Percentiles rank a stretch among this genome's conserved stretches.
Evolutionary conservation across 805 yeast genomes (phyloP).

Genomic region (Jamesozyma hellenica): DNA sequence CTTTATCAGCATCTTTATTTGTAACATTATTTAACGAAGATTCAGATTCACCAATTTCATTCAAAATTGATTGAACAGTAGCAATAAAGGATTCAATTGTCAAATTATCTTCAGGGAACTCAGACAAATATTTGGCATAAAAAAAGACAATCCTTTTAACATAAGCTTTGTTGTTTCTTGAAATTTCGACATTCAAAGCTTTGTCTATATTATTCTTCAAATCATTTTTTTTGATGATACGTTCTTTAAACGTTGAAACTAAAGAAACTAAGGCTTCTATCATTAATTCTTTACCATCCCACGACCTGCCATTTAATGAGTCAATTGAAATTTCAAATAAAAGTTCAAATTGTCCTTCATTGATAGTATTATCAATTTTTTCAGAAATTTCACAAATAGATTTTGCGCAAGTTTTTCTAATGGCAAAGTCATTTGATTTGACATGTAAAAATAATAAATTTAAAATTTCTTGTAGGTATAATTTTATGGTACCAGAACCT

Average conservation of each 20-base stretch:
- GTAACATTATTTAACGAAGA: background rate
- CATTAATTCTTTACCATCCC: slow-evolving; percentile 79
- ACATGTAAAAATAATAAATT: slow-evolving; percentile 41
- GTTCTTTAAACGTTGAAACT: slow-evolving; percentile 36
- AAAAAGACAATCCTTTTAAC: slow-evolving; percentile 44
- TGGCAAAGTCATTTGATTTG: slow-evolving; percentile 46
- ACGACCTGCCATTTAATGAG: slow-evolving; percentile 67
- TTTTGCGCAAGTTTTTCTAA: slow-evolving; percentile 62
- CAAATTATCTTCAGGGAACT: slow-evolving; percentile 23
- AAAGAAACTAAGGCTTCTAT: slow-evolving; percentile 59
- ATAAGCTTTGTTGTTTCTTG: slow-evolving; percentile 56
- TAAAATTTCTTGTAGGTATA: slow-evolving; percentile 63
- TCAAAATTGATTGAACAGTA: slow-evolving; percentile 32
- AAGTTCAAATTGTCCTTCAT: slow-evolving; percentile 23
- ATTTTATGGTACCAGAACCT: slow-evolving; percentile 54
- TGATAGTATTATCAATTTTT: slow-evolving; percentile 30
- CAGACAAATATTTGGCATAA: slow-evolving; percentile 41
- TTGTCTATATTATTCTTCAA: slow-evolving; percentile 33
- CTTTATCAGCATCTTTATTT: slow-evolving; percentile 26
- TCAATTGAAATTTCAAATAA: slow-evolving; percentile 46
- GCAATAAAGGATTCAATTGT: slow-evolving; percentile 15
- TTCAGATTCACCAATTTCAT: slow-evolving; percentile 21
- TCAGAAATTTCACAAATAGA: slow-evolving; percentile 52
- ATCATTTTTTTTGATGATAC: slow-evolving; percentile 24
- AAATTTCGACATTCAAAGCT: slow-evolving; percentile 48